phyloP scores from a whole-genome alignment of 1,139 yeast species.

The Geotrichum cucujoidarum region DNA sequence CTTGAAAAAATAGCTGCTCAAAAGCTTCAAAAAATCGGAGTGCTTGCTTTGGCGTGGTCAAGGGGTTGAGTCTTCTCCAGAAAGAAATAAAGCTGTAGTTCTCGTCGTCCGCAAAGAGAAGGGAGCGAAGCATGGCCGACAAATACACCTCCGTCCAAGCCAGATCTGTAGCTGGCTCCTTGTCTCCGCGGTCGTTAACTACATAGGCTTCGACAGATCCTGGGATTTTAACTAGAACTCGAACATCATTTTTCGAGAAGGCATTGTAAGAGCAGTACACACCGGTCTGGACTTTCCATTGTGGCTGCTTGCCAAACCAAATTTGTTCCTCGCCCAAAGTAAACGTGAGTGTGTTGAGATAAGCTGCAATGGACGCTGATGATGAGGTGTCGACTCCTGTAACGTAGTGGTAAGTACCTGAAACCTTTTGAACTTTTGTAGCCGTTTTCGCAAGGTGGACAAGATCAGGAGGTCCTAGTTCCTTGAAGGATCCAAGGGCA shows the following conservation, averaged over 20 bases:
- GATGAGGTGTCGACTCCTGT: slow-evolving; percentile 61
- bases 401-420: slow-evolving; percentile 63
- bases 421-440: slow-evolving; percentile 43
- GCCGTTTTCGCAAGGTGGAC: slow-evolving; percentile 55
- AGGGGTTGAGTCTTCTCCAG: slow-evolving; percentile 63
- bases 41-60: slow-evolving; percentile 41
- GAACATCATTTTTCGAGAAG: slow-evolving; percentile 61
- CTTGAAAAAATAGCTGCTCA: slow-evolving; percentile 60
- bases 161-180: slow-evolving; percentile 36
- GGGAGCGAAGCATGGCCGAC: slow-evolving; percentile 64
- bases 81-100: slow-evolving; percentile 60
- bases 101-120: slow-evolving; percentile 65
- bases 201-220: slow-evolving; percentile 79
- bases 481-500: slow-evolving; percentile 45
- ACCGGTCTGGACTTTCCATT: slow-evolving; percentile 73
- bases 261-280: slow-evolving; percentile 64
- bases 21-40: slow-evolving; percentile 55
- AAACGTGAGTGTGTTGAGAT: slow-evolving; percentile 67
- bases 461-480: slow-evolving; percentile 86
- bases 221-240: slow-evolving; percentile 65
- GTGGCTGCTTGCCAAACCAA: slow-evolving; percentile 70
- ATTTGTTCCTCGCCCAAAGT: slow-evolving; percentile 56
- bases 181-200: slow-evolving; percentile 50
- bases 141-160: slow-evolving; percentile 81
- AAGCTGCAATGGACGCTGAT: slow-evolving; percentile 59